These are phyloP conservation scores for Podaxis rugospora DNA, from an alignment of 768 basidiomycete genomes.

Conservation along the genomic window DNA sequence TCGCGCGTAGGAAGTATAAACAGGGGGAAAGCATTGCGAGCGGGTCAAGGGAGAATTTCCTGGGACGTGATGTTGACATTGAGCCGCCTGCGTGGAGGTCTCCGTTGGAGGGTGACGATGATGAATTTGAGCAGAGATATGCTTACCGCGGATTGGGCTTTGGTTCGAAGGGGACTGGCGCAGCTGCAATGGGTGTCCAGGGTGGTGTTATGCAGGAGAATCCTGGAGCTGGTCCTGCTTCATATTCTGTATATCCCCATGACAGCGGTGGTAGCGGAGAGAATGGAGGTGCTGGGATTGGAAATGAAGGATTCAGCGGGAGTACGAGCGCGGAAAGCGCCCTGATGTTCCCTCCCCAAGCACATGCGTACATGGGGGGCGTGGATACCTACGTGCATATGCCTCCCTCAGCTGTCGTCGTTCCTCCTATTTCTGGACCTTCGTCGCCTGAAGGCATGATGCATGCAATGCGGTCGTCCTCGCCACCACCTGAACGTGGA, in stretches of 20 bases:
- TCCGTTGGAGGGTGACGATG: slow-evolving; percentile 25
- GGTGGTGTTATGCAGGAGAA: slow-evolving; percentile 2
- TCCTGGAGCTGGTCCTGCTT: slow-evolving; percentile 10
- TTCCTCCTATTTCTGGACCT: slow-evolving; percentile 15
- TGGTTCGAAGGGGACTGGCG: not conserved
- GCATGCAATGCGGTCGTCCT: not conserved
- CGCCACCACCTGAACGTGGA: not conserved
- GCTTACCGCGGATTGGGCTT: not conserved
- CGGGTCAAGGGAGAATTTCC: slow-evolving; percentile 20
- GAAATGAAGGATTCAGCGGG: slow-evolving; percentile 12
- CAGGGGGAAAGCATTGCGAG: slow-evolving; percentile 9
- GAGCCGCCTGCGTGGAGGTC: slow-evolving; percentile 22
- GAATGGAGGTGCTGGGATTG: slow-evolving; percentile 14
- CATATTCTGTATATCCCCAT: not conserved
- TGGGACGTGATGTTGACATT: slow-evolving; percentile 10
- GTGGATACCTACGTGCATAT: not conserved
- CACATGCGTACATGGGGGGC: not conserved
- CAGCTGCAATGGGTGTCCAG: not conserved
- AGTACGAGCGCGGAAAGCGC: slow-evolving; percentile 21
- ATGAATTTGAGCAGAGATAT: slow-evolving; percentile 16
- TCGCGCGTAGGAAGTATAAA: slow-evolving; percentile 26
- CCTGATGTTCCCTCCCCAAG: slow-evolving; percentile 5
- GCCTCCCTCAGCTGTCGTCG: slow-evolving; percentile 3
- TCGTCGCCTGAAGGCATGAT: slow-evolving; percentile 11
- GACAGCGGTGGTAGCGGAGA: slow-evolving; percentile 14